Evolutionary conservation across 495 filamentous ascomycete species (phyloP), one percentile per base, ranked within the genome.

Genomic region (Choiromyces venosus): DNA sequence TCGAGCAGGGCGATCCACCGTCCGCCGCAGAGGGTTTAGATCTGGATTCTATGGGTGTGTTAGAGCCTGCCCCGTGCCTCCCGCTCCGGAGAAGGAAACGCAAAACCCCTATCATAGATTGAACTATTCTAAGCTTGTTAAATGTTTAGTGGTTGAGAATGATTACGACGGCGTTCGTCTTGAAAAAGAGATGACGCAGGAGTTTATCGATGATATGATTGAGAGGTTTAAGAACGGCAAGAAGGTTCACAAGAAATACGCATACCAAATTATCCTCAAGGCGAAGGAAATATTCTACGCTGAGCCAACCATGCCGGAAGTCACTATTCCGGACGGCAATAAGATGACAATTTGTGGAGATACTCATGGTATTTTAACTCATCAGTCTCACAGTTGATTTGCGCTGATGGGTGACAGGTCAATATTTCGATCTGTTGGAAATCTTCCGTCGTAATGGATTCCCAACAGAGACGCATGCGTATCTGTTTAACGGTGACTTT

Each of bases 401-500:
- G 46, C 21, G 4, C 67, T 83, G 66, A 83, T 39, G 39, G 37
- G 18, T 65, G 44, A 71, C 67, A 94, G 92, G 93, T n/a, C 95
- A 99, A 88, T 99, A 91, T 84, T 99, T 94, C 79, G 95, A 99
- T 82, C 85, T 99, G 25, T 88, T 99, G 84, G 92, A 99, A 80
- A 91, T 99, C 75, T 99, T 99, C 88, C 86, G 92, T 76, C 87
- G 95, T 56, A 96, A 96, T 79, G 96, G 96, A 33, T 87, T 86
- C 73, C 95, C 95, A 0, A 87, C 87, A 21, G 91, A 92, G 76
- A 91, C 90, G 74, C 93, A 98, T 76, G 89, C 88, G 80, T 99
- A 97, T 80, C 89, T 99, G 67, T 99, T 99, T 87, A 99, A 99
- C 83, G 95, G 95, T 76, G 95, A 99, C 83, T 99, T 99, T 76